Evolutionary conservation across 495 filamentous ascomycete species (phyloP), one percentile per base, ranked within the genome.

Genomic region (Niebla homalea): DNA sequence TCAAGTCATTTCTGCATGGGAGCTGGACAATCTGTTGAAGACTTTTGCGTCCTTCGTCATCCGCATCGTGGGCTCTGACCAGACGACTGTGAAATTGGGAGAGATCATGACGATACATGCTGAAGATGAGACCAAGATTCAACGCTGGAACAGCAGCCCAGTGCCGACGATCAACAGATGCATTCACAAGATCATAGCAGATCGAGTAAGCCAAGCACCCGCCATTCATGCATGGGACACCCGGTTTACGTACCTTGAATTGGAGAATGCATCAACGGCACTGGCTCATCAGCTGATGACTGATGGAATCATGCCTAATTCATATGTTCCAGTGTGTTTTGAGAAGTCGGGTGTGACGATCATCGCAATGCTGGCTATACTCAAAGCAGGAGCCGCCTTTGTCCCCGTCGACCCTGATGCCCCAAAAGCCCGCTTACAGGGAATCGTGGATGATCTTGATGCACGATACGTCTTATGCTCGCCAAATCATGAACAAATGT

Each of bases 321-420:
- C 36, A 11, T 52, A 49, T 5, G 66, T 75, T 2, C 71, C 69
- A 1, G 50, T 75, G 11, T 70, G 63, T 42, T 71, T 73, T 20
- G 66, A 71, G 20, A 74, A 73, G 48, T 68, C 67, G 0, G 61
- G 57, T 1, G 67, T 67, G 62, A 59, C 64, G 3, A 46, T 65
- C 1, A 55, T 76, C 25, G 58, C 64, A 4, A 62, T 69, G 51
- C 53, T 71, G 14, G 70, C 65, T 4, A 58, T 76, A 6, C 49
- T 72, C 16, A 72, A 73, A 52, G 71, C 70, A 16, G 74, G 74
- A 1, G 68, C 66, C 22, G 73, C 67, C 1, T 74, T 74, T 57
- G 68, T 78, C 7, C 67, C 67, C 2, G 61, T 81, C 4, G 76
- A 81, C 54, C 68, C 69, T 10, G 57, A 53, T 4, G 62, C 74